These are phyloP conservation scores for Tuctoria greenei DNA, from an alignment of 176 grass and related monocot genomes.

Conservation along the genomic window DNA sequence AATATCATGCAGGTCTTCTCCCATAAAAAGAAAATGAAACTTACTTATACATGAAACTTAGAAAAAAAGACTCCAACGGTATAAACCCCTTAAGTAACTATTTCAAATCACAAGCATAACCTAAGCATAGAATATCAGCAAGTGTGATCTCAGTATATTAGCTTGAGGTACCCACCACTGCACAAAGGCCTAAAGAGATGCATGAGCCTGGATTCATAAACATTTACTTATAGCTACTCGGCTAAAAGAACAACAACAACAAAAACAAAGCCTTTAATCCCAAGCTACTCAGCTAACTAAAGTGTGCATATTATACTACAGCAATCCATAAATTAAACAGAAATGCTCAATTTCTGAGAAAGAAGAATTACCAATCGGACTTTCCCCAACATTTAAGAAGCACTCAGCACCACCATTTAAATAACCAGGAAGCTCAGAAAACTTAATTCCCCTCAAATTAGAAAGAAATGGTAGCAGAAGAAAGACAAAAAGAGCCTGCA, in stretches of 20 bases:
- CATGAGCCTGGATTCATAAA: neutral
- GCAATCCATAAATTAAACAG: neutral
- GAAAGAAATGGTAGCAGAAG: conserved; percentile 85
- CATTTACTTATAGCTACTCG: neutral
- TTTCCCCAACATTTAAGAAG: conserved; percentile 76
- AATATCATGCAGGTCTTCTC: neutral
- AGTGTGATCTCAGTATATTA: neutral
- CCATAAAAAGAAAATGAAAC: neutral
- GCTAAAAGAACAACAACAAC: no score
- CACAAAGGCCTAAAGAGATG: neutral
- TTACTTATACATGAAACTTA: neutral
- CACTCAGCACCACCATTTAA: conserved; percentile 77
- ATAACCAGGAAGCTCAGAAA: conserved; percentile 78
- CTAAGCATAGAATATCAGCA: neutral
- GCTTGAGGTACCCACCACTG: neutral
- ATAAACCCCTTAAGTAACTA: neutral
- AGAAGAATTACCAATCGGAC: conserved; percentile 64
- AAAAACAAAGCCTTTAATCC: no score
- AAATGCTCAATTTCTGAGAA: neutral
- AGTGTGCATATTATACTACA: neutral
- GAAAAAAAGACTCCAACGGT: neutral
- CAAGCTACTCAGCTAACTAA: neutral
- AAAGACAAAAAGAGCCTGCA: conserved; percentile 93
- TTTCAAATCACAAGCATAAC: neutral
- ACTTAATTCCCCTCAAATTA: conserved; percentile 84